Evolutionary conservation across 2,329 filamentous ascomycete species (phyloP).

Genomic region (Colletotrichum nymphaeae): DNA sequence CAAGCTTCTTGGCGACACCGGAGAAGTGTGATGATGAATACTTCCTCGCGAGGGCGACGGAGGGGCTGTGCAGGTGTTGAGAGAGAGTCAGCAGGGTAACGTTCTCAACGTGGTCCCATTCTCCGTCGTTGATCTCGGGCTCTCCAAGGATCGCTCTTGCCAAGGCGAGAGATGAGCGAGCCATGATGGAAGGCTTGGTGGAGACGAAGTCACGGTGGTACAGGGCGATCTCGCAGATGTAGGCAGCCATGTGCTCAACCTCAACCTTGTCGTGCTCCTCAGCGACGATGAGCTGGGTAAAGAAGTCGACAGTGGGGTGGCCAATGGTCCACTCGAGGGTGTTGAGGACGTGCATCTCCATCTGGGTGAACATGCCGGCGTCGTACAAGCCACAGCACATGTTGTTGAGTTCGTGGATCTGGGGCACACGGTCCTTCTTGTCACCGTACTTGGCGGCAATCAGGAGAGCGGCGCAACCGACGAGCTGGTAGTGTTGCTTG

Average conservation of each 20-base stretch:
- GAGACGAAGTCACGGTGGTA: constrained; percentile 98
- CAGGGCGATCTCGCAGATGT: constrained; percentile 93
- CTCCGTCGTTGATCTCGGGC: constrained; percentile 78
- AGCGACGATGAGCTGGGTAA: constrained; percentile 86
- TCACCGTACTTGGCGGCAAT: constrained; percentile 99
- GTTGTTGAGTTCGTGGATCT: constrained; percentile 95
- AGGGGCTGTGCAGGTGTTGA: constrained; percentile 69
- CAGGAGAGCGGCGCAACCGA: constrained; percentile 93
- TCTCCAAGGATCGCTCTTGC: constrained; percentile 87
- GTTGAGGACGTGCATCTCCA: constrained; percentile 99
- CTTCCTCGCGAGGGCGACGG: constrained; percentile 68
- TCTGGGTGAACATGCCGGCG: constrained; percentile 99
- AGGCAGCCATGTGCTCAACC: constrained; percentile 93
- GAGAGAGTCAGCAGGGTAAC: constrained; percentile 71
- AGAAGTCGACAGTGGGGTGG: constrained; percentile 95
- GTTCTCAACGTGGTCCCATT: constrained; percentile 81
- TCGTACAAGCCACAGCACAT: constrained; percentile 99
- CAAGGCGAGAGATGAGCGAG: constrained; percentile 86
- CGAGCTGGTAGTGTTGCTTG: constrained; percentile 98
- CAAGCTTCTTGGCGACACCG: constrained; percentile 64
- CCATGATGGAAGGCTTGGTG: constrained; percentile 89
- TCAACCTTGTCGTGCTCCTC: constrained; percentile 85
- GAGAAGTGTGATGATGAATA: constrained; percentile 67
- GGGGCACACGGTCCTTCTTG: constrained; percentile 98
- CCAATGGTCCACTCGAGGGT: constrained; percentile 97